Base-by-base conservation (phyloP, 441 rosid species). In the Gossypium laxum region DNA sequence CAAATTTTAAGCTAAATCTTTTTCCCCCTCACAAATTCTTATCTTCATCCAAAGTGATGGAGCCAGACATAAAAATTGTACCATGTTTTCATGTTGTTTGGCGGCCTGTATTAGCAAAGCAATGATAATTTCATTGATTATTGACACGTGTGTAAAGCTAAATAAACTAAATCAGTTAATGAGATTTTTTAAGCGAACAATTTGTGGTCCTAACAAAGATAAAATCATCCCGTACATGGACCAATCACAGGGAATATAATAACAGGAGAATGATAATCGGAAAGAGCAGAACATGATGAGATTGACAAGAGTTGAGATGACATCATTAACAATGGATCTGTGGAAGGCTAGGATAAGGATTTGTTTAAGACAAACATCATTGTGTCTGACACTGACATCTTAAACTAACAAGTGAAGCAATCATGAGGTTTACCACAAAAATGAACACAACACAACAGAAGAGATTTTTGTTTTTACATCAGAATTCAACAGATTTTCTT, bases 371-470 rank as follows among this genome's bases (percentile, higher is more conserved):
- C 73, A 73, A 58, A 17, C 47, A 82, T 86, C 55, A 84, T 84
- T 76, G 74, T 85, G 86, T 82, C 78, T 76, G 74, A 81, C 80
- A 78, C 82, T 80, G 82, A 60, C 69, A 72, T 69, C 71, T 74
- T 67, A 67, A 76, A 71, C 28, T 5, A 76, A 24, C 75, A 79
- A 82, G 72, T 51, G 68, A 24, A 50, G 70, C 43, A 65, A 80
- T 80, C 12, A 80, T 62, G 74, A 68, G 79, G 72, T 75, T 63
- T 71, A 28, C 60, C 28, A 51, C 10, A 15, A 30, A 30, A 30
- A 30, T 30, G 34, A 30, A 30, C 7, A 5, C 38, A 28, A 4
- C 32, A 4, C 32, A 30, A 30, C 38, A 30, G 38, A 28, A 28
- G 38, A 30, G 38, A 30, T 30, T 30, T 5, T 30, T 28, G 32